phyloP scores from a whole-genome alignment of 768 basidiomycete genomes.

The Tricholomella constricta region DNA sequence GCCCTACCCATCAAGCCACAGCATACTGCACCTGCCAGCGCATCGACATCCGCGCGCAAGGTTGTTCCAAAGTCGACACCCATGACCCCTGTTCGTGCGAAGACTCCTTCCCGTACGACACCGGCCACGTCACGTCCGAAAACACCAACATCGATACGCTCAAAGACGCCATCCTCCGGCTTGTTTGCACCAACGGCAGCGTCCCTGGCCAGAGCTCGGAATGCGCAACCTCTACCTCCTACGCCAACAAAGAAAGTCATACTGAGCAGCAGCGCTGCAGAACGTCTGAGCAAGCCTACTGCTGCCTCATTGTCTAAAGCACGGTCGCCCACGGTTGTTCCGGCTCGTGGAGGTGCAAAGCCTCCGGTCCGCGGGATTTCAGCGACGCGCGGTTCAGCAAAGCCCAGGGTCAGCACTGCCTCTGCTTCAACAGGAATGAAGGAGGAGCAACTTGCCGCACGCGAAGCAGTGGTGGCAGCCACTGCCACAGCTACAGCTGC shows the following conservation, averaged over 20 bases:
- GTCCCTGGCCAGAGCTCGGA: constrained; percentile 71
- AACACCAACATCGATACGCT: constrained; percentile 40
- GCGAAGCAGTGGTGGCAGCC: constrained; percentile 22
- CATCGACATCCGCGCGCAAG: constrained; percentile 31
- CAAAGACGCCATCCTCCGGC: constrained; percentile 67
- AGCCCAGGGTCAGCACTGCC: constrained; percentile 18
- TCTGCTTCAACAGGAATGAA: constrained; percentile 24
- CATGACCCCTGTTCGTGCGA: constrained; percentile 31
- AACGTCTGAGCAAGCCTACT: constrained; percentile 81
- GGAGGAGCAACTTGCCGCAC: constrained; percentile 12
- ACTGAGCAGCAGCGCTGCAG: constrained; percentile 53
- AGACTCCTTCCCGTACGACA: constrained; percentile 31
- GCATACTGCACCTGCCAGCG: constrained; percentile 42
- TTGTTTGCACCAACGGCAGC: constrained; percentile 84
- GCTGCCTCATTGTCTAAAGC: constrained; percentile 73
- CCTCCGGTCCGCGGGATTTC: constrained; percentile 29
- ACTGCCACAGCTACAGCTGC: constrained; percentile 14
- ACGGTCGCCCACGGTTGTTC: constrained; percentile 37
- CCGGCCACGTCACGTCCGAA: constrained; percentile 26
- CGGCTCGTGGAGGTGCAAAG: constrained; percentile 28
- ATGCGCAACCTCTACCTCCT: constrained; percentile 46
- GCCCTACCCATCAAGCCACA: constrained; percentile 34
- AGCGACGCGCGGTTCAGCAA: constrained; percentile 27
- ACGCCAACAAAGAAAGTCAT: constrained; percentile 57
- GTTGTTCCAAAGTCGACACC: constrained; percentile 22